Conservation (phyloP, 495 filamentous ascomycete species). For the Aspergillus avenaceus region DNA sequence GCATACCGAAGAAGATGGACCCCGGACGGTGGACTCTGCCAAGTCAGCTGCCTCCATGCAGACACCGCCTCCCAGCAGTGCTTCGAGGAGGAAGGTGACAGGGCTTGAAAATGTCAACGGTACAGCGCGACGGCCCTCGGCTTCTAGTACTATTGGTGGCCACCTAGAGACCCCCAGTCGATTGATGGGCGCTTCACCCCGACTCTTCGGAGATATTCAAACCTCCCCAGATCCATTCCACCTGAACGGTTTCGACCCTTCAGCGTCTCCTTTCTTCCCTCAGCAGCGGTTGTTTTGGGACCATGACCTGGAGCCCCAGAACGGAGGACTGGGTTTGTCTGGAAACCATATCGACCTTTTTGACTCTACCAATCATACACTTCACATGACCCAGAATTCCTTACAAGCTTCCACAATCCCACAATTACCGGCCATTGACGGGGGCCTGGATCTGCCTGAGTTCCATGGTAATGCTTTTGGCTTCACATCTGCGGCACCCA, state of each 20-base stretch:
- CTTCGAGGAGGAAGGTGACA: slow-evolving; percentile 43
- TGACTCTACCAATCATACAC: slow-evolving; percentile 7
- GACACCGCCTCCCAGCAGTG: slow-evolving; percentile 62
- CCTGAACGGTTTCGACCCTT: slow-evolving; percentile 66
- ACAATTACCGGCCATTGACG: slow-evolving; percentile 37
- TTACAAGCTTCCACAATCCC: slow-evolving; percentile 26
- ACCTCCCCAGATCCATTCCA: slow-evolving; percentile 66
- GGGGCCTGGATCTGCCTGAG: slow-evolving; percentile 36
- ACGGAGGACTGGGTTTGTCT: slow-evolving; percentile 17
- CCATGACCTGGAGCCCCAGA: slow-evolving; percentile 40
- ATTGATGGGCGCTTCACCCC: slow-evolving; percentile 38
- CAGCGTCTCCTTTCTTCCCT: slow-evolving; percentile 61
- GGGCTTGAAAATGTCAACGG: slow-evolving; percentile 26
- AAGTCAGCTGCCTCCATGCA: slow-evolving; percentile 58
- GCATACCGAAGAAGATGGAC: slow-evolving; percentile 28
- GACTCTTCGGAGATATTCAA: slow-evolving; percentile 51
- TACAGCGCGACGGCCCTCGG: slow-evolving; percentile 20
- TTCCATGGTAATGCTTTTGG: slow-evolving; percentile 28
- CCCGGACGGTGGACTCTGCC: slow-evolving; percentile 35
- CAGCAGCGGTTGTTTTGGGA: slow-evolving; percentile 76
- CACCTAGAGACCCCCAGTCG: slow-evolving; percentile 43
- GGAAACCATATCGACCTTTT: slow-evolving; percentile 8
- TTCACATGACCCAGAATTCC: slow-evolving; percentile 10
- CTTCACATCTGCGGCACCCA: slow-evolving; percentile 27
- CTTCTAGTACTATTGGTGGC: slow-evolving; percentile 19